These are phyloP conservation scores for Oldenlandia corymbosa DNA, from an alignment of 257 asterid genomes.

Conservation along the genomic window DNA sequence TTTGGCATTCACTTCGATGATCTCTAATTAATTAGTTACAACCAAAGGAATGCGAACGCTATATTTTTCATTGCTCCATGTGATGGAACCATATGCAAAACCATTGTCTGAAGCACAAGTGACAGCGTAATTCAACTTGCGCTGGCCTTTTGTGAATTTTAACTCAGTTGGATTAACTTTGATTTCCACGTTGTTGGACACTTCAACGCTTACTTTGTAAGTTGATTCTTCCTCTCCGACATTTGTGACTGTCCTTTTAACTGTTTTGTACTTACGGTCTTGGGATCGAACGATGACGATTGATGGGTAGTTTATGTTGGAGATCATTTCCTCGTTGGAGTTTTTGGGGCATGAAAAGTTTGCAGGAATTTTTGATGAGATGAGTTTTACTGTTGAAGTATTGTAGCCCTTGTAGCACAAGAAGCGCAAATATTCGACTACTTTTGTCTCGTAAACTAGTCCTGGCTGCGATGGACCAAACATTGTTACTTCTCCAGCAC, in stretches of 20 bases:
- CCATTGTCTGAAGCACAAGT: constrained; percentile 21
- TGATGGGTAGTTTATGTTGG: constrained; percentile 85
- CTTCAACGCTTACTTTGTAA: constrained; percentile 42
- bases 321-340: constrained; percentile 40
- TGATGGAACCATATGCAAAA: constrained; percentile 72
- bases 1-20: too few relatives aligned
- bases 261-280: constrained; percentile 35
- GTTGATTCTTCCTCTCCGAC: constrained; percentile 37
- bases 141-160: constrained; percentile 43
- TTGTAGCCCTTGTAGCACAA: constrained; percentile 60
- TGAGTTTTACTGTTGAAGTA: constrained; percentile 35
- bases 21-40: too few relatives aligned
- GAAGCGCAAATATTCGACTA: constrained; percentile 42
- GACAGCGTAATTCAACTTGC: constrained; percentile 50
- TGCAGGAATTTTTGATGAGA: constrained; percentile 38
- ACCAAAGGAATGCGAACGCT: too few relatives aligned
- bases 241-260: constrained; percentile 54
- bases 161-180: constrained; percentile 52
- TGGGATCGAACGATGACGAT: constrained; percentile 39
- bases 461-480: constrained; percentile 63
- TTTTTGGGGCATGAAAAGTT: constrained; percentile 54
- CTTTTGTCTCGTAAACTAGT: constrained; percentile 67
- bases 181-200: constrained; percentile 39
- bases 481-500: constrained; percentile 68
- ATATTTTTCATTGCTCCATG: too few relatives aligned